phyloP scores from a whole-genome alignment of 2,329 filamentous ascomycete genomes.

The Xylaria sp. region DNA sequence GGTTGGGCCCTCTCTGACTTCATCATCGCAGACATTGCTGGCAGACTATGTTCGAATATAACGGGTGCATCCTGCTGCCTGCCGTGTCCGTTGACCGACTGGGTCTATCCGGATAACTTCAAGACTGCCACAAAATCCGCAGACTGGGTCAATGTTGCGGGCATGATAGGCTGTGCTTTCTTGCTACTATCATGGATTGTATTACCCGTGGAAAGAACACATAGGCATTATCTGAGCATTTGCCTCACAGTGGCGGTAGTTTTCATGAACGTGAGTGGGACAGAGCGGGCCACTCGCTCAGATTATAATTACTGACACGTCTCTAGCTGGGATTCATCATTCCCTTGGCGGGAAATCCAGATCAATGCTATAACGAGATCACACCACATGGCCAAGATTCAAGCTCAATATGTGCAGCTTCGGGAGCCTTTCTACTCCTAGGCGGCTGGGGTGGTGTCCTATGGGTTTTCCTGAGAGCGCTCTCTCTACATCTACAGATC shows the following conservation, averaged over 20 bases:
- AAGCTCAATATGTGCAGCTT: slow-evolving; percentile 84
- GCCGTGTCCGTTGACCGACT: slow-evolving; percentile 88
- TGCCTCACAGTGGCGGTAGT: slow-evolving; percentile 81
- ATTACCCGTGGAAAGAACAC: slow-evolving; percentile 87
- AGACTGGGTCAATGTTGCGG: slow-evolving; percentile 85
- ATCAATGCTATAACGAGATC: slow-evolving; percentile 88
- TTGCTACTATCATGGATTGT: slow-evolving; percentile 82
- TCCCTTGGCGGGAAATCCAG: slow-evolving; percentile 79
- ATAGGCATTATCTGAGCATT: slow-evolving; percentile 92
- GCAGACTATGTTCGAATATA: slow-evolving; percentile 65
- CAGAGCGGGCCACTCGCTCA: neutral
- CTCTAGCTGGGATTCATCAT: slow-evolving; percentile 83
- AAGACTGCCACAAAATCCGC: slow-evolving; percentile 69
- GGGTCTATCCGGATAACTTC: slow-evolving; percentile 73
- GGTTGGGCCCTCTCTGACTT: slow-evolving; percentile 38
- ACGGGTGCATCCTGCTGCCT: slow-evolving; percentile 77
- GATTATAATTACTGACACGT: slow-evolving; percentile 9
- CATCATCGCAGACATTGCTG: slow-evolving; percentile 57
- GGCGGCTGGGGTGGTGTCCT: slow-evolving; percentile 86
- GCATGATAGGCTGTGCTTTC: slow-evolving; percentile 77
- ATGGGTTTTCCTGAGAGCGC: slow-evolving; percentile 90
- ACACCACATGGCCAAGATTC: slow-evolving; percentile 94
- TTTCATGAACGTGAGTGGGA: slow-evolving; percentile 77
- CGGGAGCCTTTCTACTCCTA: slow-evolving; percentile 84
- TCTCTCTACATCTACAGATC: slow-evolving; percentile 96